These are phyloP conservation scores for Penicillium sp. DNA, from an alignment of 2,329 filamentous ascomycete species.

Conservation along the genomic window DNA sequence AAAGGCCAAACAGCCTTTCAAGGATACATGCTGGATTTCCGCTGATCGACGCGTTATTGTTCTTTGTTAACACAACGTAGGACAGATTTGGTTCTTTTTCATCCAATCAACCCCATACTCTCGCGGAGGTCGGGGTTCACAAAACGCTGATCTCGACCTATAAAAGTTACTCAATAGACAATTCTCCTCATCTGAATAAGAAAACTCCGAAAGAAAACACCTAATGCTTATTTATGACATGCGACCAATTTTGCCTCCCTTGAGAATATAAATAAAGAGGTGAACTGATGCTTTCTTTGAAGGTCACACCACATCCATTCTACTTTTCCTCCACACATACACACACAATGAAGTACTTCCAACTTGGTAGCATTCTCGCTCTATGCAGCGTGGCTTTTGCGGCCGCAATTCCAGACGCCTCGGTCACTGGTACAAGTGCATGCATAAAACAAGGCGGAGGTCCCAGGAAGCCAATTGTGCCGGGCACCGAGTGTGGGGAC, in stretches of 20 bases:
- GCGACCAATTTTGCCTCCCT: background rate
- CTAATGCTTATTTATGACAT: background rate
- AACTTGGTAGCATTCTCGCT: constrained; percentile 1
- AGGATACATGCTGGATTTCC: background rate
- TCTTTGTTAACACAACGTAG: background rate
- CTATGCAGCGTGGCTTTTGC: constrained; percentile 1
- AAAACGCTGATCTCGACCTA: background rate
- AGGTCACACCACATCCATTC: background rate
- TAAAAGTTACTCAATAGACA: background rate
- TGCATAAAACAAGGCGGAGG: background rate
- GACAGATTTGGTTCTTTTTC: background rate
- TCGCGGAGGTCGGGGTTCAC: background rate
- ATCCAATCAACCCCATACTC: background rate
- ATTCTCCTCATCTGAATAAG: background rate
- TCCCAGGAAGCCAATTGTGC: background rate
- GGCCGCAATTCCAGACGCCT: background rate
- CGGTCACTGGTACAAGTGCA: background rate
- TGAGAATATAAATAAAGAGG: constrained; percentile 1
- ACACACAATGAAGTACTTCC: constrained; percentile 2
- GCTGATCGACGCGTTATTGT: background rate
- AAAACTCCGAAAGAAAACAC: background rate
- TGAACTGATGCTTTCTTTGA: background rate
- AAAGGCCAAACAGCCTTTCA: too few species aligned
- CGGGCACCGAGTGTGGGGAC: background rate
- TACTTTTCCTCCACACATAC: background rate